Evolutionary conservation across 768 basidiomycete genomes (phyloP).

Genomic region (Boletus speciosus): DNA sequence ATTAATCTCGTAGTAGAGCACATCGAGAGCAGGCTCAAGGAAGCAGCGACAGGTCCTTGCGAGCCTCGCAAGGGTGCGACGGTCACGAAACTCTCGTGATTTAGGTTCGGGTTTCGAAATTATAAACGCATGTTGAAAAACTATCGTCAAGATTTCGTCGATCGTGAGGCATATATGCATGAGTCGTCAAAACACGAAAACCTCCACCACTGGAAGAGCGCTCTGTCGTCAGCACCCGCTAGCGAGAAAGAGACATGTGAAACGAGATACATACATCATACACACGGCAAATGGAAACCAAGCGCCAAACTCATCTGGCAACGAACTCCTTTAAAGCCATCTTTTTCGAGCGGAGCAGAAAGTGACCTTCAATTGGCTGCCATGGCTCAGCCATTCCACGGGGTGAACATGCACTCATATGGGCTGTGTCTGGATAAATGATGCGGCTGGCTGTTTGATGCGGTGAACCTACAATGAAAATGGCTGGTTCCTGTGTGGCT

Average conservation of each 20-base stretch:
- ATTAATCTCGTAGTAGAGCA: constrained; percentile 30
- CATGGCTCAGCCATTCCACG: background rate
- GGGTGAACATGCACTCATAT: background rate
- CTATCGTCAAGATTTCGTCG: constrained; percentile 32
- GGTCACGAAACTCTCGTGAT: constrained; percentile 29
- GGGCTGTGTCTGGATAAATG: constrained; percentile 15
- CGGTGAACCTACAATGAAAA: background rate
- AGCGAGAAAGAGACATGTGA: background rate
- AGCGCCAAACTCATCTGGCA: constrained; percentile 2
- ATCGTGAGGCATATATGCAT: constrained; percentile 34
- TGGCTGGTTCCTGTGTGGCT: constrained; percentile 23
- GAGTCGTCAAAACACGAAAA: constrained; percentile 17
- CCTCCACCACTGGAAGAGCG: constrained; percentile 10
- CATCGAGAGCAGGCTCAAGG: constrained; percentile 32
- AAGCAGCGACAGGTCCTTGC: constrained; percentile 31
- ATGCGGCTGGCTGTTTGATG: constrained; percentile 20
- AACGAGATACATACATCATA: constrained; percentile 21
- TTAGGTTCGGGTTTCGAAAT: constrained; percentile 28
- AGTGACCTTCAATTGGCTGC: constrained; percentile 1
- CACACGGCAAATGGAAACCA: constrained; percentile 17
- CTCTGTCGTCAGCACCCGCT: background rate
- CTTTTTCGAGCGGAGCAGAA: constrained; percentile 27
- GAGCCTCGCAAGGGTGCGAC: constrained; percentile 30
- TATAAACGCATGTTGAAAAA: constrained; percentile 30
- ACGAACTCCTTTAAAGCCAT: background rate